Conservation (phyloP, 2,329 filamentous ascomycete species). For the Penicillium sp. region DNA sequence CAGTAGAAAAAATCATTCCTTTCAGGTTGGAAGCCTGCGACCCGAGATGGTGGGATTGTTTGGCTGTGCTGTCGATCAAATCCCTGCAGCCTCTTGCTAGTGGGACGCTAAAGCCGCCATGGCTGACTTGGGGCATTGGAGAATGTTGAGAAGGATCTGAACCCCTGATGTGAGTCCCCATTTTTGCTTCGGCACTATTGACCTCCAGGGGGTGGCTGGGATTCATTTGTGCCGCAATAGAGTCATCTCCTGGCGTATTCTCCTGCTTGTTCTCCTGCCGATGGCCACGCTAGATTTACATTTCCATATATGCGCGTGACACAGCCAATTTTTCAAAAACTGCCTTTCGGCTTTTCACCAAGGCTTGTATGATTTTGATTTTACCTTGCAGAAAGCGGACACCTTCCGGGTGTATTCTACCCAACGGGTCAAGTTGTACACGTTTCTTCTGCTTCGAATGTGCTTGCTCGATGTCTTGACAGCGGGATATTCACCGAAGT, state of each 20-base stretch:
- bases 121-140: neutral
- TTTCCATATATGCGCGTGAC: neutral
- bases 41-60: neutral
- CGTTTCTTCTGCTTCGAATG: neutral
- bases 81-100: neutral
- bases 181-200: neutral
- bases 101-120: neutral
- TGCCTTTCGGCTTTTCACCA: neutral
- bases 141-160: neutral
- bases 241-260: too few relatives aligned
- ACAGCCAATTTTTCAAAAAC: neutral
- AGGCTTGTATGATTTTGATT: neutral
- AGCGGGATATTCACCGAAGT: neutral
- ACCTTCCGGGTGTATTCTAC: neutral
- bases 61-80: neutral
- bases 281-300: neutral
- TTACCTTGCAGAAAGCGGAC: neutral
- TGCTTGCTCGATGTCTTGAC: neutral
- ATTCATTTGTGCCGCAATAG: too few relatives aligned
- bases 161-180: neutral
- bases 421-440: neutral
- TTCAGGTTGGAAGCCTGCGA: neutral
- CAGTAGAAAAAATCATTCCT: too few relatives aligned
- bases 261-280: neutral
- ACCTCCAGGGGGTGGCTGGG: neutral